These are phyloP conservation scores for Solanum sitiens DNA, from an alignment of 257 asterid species.

Conservation along the genomic window DNA sequence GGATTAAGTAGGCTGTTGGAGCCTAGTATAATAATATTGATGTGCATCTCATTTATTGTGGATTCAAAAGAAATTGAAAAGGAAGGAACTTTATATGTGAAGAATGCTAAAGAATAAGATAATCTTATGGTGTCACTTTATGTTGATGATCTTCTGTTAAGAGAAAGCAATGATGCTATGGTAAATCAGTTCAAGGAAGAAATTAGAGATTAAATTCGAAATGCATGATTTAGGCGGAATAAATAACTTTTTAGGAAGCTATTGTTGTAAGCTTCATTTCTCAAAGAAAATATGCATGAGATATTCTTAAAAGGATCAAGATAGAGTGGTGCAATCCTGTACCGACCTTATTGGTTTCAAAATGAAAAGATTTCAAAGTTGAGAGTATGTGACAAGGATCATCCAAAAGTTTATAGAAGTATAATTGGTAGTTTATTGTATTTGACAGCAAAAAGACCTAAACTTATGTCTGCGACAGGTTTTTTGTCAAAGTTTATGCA, in stretches of 20 bases:
- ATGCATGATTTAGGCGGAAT: neutral
- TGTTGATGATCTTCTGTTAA: neutral
- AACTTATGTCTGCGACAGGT: no score
- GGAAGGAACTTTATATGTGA: neutral
- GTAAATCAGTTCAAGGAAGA: neutral
- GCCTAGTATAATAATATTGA: no score
- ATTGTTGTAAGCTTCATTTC: neutral
- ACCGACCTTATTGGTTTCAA: neutral
- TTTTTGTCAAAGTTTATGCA: no score
- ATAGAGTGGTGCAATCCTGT: neutral
- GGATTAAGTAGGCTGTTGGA: no score
- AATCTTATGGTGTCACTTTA: neutral
- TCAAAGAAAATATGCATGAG: neutral
- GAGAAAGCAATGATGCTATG: neutral
- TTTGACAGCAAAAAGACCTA: no score
- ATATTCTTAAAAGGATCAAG: neutral
- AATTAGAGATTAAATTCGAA: no score
- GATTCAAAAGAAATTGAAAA: neutral
- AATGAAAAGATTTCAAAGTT: neutral
- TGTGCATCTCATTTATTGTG: neutral
- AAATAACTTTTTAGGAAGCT: neutral
- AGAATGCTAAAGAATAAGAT: neutral
- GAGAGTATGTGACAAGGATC: neutral
- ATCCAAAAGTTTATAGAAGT: neutral
- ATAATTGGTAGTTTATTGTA: neutral